A percentile compares a stretch with the other conserved stretches of the same genome.
phyloP scores from a whole-genome alignment of 345 rosid genomes.

The Gossypium sturtianum region DNA sequence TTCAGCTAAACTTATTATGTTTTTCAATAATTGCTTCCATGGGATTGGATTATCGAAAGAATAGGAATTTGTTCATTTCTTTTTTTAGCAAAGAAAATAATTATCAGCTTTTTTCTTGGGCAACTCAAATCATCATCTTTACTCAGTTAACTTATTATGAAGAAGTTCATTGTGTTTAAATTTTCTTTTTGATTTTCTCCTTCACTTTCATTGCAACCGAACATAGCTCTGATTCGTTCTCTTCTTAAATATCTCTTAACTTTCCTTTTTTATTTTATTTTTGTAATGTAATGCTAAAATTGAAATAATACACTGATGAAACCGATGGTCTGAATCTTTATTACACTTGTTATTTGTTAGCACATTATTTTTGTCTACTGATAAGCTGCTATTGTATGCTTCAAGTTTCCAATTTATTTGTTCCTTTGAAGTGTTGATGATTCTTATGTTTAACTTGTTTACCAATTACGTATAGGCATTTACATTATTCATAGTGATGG shows the following conservation, averaged over 20 bases:
- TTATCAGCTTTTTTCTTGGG: background rate
- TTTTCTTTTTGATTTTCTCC: background rate
- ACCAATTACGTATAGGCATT: background rate
- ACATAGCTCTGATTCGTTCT: slow-evolving; percentile 1
- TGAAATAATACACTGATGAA: background rate
- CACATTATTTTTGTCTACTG: background rate
- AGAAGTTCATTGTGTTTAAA: background rate
- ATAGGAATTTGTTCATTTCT: background rate
- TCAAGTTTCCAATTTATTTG: background rate
- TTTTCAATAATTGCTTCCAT: background rate
- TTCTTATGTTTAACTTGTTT: background rate
- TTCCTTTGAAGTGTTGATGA: background rate
- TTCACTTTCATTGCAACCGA: background rate
- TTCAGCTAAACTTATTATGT: background rate
- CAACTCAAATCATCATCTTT: background rate
- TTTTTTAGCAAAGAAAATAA: background rate
- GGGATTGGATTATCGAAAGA: background rate
- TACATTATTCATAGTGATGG: slow-evolving; percentile 29
- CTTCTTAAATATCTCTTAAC: background rate
- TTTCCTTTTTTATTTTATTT: background rate
- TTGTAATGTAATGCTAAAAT: background rate
- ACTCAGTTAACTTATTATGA: background rate
- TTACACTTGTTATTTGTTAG: background rate
- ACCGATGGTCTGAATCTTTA: background rate
- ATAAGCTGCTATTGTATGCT: background rate